These are phyloP conservation scores for Thermoascus crustaceus DNA, from an alignment of 2,329 filamentous ascomycete species.

Conservation along the genomic window DNA sequence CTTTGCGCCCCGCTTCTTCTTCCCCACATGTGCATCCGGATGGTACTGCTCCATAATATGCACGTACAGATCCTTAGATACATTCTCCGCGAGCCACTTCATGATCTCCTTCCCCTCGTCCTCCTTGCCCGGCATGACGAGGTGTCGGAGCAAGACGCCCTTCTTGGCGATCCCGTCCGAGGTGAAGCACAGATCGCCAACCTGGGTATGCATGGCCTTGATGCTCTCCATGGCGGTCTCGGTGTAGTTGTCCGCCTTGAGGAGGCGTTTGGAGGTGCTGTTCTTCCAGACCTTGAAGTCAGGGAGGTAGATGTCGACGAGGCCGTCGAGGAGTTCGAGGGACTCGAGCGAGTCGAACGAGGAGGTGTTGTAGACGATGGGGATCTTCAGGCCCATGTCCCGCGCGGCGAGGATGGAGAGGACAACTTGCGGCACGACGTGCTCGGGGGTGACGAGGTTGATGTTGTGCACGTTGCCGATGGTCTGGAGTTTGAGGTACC, in stretches of 20 bases:
- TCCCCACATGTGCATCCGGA: slow-evolving; percentile 73
- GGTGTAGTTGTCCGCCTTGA: slow-evolving; percentile 73
- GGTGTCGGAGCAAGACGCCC: slow-evolving; percentile 66
- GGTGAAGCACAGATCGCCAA: slow-evolving; percentile 76
- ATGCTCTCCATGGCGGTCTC: slow-evolving; percentile 66
- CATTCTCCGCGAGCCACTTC: slow-evolving; percentile 62
- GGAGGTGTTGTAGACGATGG: slow-evolving; percentile 79
- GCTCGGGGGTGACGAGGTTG: slow-evolving; percentile 79
- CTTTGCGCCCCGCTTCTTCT: slow-evolving; percentile 41
- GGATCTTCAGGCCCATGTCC: slow-evolving; percentile 60
- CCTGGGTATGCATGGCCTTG: slow-evolving; percentile 70
- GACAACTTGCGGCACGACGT: slow-evolving; percentile 76
- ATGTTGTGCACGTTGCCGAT: slow-evolving; percentile 81
- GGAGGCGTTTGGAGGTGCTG: slow-evolving; percentile 57
- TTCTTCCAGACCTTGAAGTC: slow-evolving; percentile 78
- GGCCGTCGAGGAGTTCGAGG: slow-evolving; percentile 63
- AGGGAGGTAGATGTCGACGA: slow-evolving; percentile 80
- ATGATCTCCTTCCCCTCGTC: slow-evolving; percentile 67
- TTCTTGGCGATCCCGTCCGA: slow-evolving; percentile 71
- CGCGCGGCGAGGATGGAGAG: slow-evolving; percentile 66
- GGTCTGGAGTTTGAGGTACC: slow-evolving; percentile 75
- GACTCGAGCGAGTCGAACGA: slow-evolving; percentile 70
- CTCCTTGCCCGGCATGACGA: slow-evolving; percentile 77
- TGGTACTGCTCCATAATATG: slow-evolving; percentile 88
- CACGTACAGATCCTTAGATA: slow-evolving; percentile 68